These are phyloP conservation scores for Naumovozyma baii DNA, from an alignment of 805 yeast species.

Conservation along the genomic window DNA sequence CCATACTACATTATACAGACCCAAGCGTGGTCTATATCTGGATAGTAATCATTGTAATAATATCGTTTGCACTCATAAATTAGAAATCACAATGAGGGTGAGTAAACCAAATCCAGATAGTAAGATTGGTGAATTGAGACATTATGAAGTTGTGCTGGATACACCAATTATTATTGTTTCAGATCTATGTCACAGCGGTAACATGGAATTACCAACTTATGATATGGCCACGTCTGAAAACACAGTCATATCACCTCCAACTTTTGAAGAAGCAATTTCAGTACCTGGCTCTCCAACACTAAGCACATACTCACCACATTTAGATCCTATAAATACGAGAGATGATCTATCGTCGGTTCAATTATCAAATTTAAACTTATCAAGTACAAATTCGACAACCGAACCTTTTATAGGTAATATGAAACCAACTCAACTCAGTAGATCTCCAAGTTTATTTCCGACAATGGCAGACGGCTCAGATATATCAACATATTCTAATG, in stretches of 20 bases:
- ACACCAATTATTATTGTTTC: constrained; percentile 58
- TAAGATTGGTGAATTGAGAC: constrained; percentile 43
- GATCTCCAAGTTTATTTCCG: no score
- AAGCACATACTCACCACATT: not conserved
- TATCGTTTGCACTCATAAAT: constrained; percentile 53
- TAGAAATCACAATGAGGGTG: constrained; percentile 62
- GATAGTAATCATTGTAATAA: constrained; percentile 53
- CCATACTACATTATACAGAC: constrained; percentile 17
- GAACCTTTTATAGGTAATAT: not conserved
- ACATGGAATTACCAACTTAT: constrained; percentile 33
- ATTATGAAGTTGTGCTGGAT: constrained; percentile 72
- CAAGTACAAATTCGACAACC: constrained; percentile 4
- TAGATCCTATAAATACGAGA: not conserved
- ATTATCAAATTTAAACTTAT: constrained; percentile 13
- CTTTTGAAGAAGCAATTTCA: constrained; percentile 57
- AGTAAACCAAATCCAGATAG: constrained; percentile 45
- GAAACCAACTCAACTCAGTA: not conserved
- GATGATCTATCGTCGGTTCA: constrained; percentile 15
- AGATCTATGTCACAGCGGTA: constrained; percentile 31
- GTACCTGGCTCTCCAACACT: constrained; percentile 39
- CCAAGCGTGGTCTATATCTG: constrained; percentile 40
- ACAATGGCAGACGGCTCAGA: not conserved
- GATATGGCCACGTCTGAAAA: constrained; percentile 17
- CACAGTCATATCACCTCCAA: constrained; percentile 34
- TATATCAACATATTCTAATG: not conserved